Conservation (phyloP, 2,329 filamentous ascomycete genomes). For the Cladosporium sp. region DNA sequence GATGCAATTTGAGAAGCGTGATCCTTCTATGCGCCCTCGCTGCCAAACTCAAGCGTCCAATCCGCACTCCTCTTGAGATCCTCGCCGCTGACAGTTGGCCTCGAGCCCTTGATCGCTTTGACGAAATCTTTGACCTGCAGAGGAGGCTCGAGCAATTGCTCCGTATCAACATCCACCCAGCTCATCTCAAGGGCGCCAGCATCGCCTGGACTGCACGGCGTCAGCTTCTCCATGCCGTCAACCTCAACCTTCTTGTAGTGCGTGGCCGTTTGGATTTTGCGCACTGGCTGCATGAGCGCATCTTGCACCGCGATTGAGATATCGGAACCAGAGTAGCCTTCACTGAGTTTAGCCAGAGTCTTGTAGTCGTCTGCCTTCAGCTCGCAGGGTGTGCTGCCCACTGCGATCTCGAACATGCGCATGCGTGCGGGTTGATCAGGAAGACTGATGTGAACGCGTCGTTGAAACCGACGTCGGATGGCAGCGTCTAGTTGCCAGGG, state of each 20-base stretch:
- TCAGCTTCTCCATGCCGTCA: slow-evolving; percentile 62
- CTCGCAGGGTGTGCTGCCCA: slow-evolving; percentile 88
- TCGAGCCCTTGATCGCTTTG: slow-evolving; percentile 78
- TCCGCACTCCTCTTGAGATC: slow-evolving; percentile 80
- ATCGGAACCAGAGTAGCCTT: slow-evolving; percentile 94
- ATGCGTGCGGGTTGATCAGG: slow-evolving; percentile 82
- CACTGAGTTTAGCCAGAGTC: slow-evolving; percentile 71
- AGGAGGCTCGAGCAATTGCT: slow-evolving; percentile 77
- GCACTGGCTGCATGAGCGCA: slow-evolving; percentile 92
- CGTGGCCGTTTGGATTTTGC: slow-evolving; percentile 94
- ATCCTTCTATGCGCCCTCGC: slow-evolving; percentile 38
- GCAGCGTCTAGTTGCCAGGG: slow-evolving; percentile 97
- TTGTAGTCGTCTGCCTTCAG: slow-evolving; percentile 72
- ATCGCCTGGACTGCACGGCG: slow-evolving; percentile 91
- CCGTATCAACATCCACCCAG: slow-evolving; percentile 80
- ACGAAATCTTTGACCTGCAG: slow-evolving; percentile 88
- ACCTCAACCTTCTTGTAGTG: slow-evolving; percentile 86
- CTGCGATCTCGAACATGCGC: slow-evolving; percentile 90
- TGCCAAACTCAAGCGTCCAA: slow-evolving; percentile 95
- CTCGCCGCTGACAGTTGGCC: slow-evolving; percentile 83
- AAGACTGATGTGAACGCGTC: slow-evolving; percentile 89
- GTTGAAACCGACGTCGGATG: slow-evolving; percentile 91
- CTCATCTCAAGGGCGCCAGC: slow-evolving; percentile 82
- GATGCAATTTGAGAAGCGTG: too few species aligned
- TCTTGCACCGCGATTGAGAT: slow-evolving; percentile 94